Conservation (phyloP, 2,329 filamentous ascomycete species). For the Sclerotinia nivalis region DNA sequence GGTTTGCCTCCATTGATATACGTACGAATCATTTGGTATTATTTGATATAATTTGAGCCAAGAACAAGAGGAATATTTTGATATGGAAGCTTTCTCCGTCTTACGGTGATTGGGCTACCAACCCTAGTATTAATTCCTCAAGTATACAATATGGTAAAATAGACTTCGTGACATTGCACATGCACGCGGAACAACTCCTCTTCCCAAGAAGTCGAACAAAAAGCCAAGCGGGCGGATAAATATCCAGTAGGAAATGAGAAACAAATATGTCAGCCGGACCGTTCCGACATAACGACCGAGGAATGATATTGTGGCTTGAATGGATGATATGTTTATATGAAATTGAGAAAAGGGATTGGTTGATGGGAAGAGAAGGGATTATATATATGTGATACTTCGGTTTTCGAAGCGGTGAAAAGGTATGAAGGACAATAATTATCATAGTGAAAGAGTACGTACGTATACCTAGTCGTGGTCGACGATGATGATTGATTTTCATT, state of each 20-base stretch:
- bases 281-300: conserved; percentile 18
- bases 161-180: conserved; percentile 3
- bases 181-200: background rate
- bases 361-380: background rate
- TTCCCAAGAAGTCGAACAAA: background rate
- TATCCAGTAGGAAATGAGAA: conserved; percentile 3
- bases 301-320: conserved; percentile 10
- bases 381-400: background rate
- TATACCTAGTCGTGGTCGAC: background rate
- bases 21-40: too few relatives aligned
- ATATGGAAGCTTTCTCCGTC: background rate
- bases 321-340: background rate
- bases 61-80: background rate
- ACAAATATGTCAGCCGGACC: conserved; percentile 18
- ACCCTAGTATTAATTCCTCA: background rate
- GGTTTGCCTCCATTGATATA: background rate
- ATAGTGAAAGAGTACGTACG: background rate
- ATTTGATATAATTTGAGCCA: background rate
- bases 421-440: background rate
- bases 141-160: background rate
- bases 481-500: background rate
- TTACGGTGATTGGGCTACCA: background rate
- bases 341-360: background rate
- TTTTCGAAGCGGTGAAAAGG: background rate
- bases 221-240: background rate